A percentile compares a stretch with the other conserved stretches of the same genome.
Evolutionary conservation across 2,329 filamentous ascomycete genomes (phyloP).

Genomic region (Clathrospora elynae): DNA sequence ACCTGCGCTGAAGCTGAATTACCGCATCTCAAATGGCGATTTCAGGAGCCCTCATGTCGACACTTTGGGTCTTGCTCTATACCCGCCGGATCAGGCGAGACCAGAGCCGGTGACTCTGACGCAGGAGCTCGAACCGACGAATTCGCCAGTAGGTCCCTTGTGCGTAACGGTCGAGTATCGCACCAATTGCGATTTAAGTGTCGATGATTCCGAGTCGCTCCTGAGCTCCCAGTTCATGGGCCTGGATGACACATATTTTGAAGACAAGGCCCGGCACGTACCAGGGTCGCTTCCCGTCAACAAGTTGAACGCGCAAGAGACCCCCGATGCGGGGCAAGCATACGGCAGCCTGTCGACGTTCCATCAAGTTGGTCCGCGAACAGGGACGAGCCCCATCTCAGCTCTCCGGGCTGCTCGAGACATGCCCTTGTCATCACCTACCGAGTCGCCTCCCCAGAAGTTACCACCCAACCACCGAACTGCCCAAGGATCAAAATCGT

Average conservation of each 20-base stretch:
- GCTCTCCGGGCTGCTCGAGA: constrained; percentile 74
- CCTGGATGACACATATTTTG: constrained; percentile 84
- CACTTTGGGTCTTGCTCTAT: constrained; percentile 71
- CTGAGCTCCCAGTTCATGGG: constrained; percentile 93
- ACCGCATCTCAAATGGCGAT: constrained; percentile 73
- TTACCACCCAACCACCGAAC: constrained; percentile 53
- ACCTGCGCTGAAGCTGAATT: constrained; percentile 72
- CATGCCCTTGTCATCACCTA: constrained; percentile 57
- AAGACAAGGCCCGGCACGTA: constrained; percentile 69
- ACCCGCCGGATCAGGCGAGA: constrained; percentile 60
- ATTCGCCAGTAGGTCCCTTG: constrained; percentile 84
- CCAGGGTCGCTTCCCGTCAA: constrained; percentile 75
- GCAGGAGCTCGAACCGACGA: constrained; percentile 80
- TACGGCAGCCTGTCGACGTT: constrained; percentile 92
- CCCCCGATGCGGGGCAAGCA: constrained; percentile 71
- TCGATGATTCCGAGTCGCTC: constrained; percentile 89
- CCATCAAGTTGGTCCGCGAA: constrained; percentile 72
- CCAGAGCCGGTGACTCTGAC: constrained; percentile 66
- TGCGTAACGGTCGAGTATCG: constrained; percentile 83
- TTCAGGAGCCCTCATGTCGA: constrained; percentile 63
- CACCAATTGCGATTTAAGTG: constrained; percentile 84
- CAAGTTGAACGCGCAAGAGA: constrained; percentile 55
- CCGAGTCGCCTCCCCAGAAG: constrained; percentile 58
- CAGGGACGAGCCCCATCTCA: constrained; percentile 85
- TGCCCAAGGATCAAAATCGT: constrained; percentile 56